Percentiles rank a stretch among this genome's conserved stretches.
Conservation (phyloP, 1,284 basidiomycete species). For the Ceratobasidium sp. region DNA sequence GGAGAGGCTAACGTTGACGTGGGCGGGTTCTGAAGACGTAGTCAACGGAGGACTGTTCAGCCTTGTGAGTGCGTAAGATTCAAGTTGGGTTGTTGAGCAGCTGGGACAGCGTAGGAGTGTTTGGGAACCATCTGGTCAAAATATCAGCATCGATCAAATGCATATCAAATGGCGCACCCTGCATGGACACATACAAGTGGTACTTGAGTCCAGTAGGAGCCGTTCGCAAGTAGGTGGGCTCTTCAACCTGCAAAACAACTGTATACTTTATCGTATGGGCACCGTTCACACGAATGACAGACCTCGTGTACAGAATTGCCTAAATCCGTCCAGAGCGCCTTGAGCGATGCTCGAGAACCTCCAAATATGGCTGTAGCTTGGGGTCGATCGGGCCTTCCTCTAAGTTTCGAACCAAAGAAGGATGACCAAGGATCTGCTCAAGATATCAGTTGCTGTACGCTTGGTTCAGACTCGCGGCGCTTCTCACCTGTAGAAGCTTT, state of each 20-base stretch:
- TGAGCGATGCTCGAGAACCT: not conserved
- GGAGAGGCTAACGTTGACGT: conserved; percentile 6
- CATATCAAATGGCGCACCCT: conserved; percentile 10
- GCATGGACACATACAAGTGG: conserved; percentile 23
- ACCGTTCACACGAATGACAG: conserved; percentile 12
- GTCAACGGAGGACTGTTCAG: not conserved
- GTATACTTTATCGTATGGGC: not conserved
- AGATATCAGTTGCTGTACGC: not conserved
- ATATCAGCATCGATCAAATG: conserved; percentile 1
- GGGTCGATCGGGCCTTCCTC: not conserved
- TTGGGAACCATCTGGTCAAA: conserved; percentile 20
- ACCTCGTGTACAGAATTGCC: conserved; percentile 30
- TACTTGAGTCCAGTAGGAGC: conserved; percentile 15
- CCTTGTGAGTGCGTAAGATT: conserved; percentile 15
- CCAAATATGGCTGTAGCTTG: conserved; percentile 2
- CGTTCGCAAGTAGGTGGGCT: conserved; percentile 9
- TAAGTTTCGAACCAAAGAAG: conserved; percentile 26
- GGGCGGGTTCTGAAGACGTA: not conserved
- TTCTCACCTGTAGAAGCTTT: conserved; percentile 19
- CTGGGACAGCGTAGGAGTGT: conserved; percentile 21
- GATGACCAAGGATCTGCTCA: conserved; percentile 18
- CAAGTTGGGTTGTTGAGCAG: conserved; percentile 14
- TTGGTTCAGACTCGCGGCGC: not conserved
- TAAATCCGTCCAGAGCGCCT: conserved; percentile 21
- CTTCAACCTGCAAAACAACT: conserved; percentile 3